Evolutionary conservation across 352 stramenopile genomes (phyloP).

Genomic region (Globisporangium carolinianum): DNA sequence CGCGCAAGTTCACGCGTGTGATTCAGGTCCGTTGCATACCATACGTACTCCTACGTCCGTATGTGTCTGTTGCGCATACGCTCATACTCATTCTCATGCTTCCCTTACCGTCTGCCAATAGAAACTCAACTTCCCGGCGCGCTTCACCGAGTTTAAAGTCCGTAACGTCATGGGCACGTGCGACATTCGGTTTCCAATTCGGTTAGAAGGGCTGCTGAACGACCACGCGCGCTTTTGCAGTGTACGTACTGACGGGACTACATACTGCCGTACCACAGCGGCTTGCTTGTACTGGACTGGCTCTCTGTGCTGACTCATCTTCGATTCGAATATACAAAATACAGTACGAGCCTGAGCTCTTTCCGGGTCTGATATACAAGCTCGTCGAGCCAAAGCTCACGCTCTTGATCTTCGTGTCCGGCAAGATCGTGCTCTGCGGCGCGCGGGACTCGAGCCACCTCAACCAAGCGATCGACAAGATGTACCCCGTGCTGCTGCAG

Average conservation of each 20-base stretch:
- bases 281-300: background rate
- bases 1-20: conserved; percentile 81
- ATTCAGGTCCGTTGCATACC: conserved; percentile 44
- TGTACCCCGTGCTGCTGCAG: conserved; percentile 49
- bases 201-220: conserved; percentile 97
- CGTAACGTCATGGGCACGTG: conserved; percentile 98
- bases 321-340: background rate
- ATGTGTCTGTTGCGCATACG: background rate
- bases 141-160: conserved; percentile 89
- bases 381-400: conserved; percentile 96
- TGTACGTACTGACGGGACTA: conserved; percentile 31
- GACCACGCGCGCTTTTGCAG: conserved; percentile 93
- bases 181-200: conserved; percentile 97
- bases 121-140: conserved; percentile 86
- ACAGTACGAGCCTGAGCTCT: conserved; percentile 99
- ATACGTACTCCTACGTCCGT: too few species aligned
- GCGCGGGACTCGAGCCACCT: conserved; percentile 32
- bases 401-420: conserved; percentile 99
- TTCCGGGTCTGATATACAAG: conserved; percentile 98
- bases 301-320: background rate
- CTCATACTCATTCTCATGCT: background rate
- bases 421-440: conserved; percentile 98
- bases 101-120: conserved; percentile 14
- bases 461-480: conserved; percentile 43
- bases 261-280: too few species aligned